Conservation (phyloP, 306 rosid genomes). For the Malus fusca region DNA sequence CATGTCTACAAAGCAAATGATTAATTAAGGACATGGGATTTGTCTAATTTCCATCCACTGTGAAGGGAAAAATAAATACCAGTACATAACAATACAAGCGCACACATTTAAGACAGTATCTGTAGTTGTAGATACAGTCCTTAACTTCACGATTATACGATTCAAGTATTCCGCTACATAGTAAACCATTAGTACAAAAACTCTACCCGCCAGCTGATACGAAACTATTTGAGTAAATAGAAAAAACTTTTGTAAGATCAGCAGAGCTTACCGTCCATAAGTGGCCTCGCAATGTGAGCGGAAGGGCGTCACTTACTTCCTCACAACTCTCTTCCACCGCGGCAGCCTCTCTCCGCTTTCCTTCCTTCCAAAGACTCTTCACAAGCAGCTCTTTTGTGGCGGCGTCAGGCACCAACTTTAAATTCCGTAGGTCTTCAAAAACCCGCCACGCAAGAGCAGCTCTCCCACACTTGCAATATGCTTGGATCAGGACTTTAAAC, state of each 20-base stretch:
- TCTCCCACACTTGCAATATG: slow-evolving; percentile 70
- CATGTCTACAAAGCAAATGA: not conserved
- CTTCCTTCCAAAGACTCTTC: slow-evolving; percentile 82
- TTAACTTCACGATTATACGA: not conserved
- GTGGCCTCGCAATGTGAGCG: slow-evolving; percentile 53
- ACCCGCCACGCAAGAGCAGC: slow-evolving; percentile 67
- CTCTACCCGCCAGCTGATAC: slow-evolving; percentile 23
- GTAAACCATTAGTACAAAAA: not conserved
- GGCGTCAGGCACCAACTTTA: slow-evolving; percentile 48
- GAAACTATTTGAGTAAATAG: slow-evolving; percentile 54
- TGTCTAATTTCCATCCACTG: not conserved
- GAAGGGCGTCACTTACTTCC: slow-evolving; percentile 42
- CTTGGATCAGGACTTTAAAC: slow-evolving; percentile 61
- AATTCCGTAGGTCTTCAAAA: slow-evolving; percentile 64
- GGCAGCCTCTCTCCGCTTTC: slow-evolving; percentile 75
- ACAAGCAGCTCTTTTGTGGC: slow-evolving; percentile 74
- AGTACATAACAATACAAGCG: not conserved
- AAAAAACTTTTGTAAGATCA: slow-evolving; percentile 50
- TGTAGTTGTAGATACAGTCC: not conserved
- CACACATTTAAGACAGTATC: not conserved
- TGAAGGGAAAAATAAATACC: not conserved
- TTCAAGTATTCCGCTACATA: not conserved
- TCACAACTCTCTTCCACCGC: slow-evolving; percentile 57
- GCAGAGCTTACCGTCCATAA: slow-evolving; percentile 67
- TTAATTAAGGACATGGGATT: not conserved